These are phyloP conservation scores for Cicer pinnatifidum DNA, from an alignment of 306 rosid species.

Conservation along the genomic window DNA sequence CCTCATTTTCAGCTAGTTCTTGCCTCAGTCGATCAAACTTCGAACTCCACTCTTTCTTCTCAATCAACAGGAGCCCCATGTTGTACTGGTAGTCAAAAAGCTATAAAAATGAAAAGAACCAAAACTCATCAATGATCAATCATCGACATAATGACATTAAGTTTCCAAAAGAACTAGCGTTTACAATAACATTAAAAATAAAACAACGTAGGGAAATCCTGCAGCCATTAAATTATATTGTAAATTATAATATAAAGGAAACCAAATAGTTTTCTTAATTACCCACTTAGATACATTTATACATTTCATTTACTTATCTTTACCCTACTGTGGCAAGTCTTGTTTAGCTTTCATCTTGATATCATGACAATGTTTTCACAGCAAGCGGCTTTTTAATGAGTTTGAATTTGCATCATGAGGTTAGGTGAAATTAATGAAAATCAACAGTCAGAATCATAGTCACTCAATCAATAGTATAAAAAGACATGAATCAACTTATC, in stretches of 20 bases:
- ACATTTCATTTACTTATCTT: background rate
- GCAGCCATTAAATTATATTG: conserved; percentile 3
- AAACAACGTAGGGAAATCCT: background rate
- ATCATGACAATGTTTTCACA: conserved; percentile 23
- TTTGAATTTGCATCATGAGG: conserved; percentile 12
- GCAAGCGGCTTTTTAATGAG: background rate
- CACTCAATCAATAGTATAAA: background rate
- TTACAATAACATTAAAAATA: conserved; percentile 18
- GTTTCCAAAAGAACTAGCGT: background rate
- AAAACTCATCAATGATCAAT: conserved; percentile 31
- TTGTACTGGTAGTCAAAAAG: conserved; percentile 87
- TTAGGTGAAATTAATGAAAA: background rate
- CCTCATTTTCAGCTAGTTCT: conserved; percentile 70
- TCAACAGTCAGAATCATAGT: background rate
- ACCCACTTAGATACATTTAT: background rate
- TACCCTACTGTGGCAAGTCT: background rate
- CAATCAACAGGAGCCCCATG: conserved; percentile 89
- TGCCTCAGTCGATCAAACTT: conserved; percentile 64
- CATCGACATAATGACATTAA: conserved; percentile 28
- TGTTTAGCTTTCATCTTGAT: background rate
- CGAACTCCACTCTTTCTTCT: conserved; percentile 77
- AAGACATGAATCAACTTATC: conserved; percentile 22
- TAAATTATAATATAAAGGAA: background rate
- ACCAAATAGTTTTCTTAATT: conserved; percentile 20
- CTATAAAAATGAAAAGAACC: conserved; percentile 52